Base-by-base conservation (phyloP, 257 asterid genomes). In the Solanum arcanum region DNA sequence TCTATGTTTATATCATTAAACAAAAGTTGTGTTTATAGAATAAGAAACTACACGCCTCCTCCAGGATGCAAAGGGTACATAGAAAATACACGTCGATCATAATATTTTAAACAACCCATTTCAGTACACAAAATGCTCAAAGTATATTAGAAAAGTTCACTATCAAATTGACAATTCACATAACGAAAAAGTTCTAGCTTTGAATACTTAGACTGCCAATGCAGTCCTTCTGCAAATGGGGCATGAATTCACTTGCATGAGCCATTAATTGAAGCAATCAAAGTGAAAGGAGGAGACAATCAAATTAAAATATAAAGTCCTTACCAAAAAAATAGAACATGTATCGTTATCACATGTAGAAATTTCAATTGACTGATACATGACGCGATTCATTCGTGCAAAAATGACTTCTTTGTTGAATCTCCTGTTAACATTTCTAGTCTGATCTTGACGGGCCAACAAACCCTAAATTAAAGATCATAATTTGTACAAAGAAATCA, bases 51-150 rank as follows among this genome's bases (percentile, higher is more conserved):
- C 92, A 74, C 82, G 93, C 98, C 99, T 96, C 98, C 86, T 92
- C 98, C 60, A 96, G 95, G 92, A 96, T 94, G 93, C 97, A 94
- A 39, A 96, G 94, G 31, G 98, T 96, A 89, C 98, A 96, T 69
- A 92, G 88, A 96, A 96, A 18, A 82, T 97, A 95, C 90, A 96
- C 93, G 90, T 96, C 99, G 75, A 96, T 98, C 87, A 94, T 98
- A 89, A 96, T 95, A 86, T 96, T 96, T 88, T 94, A 98, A 90
- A 95, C 99, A 33, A 96, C 95, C 95, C 64, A 16, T 56, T 56
- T 18, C 64, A 56, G n/a, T 18, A 7, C n/a, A 56, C n/a, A 56
- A 52, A 52, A 56, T 56, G 64, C n/a, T 18, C n/a, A 52, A 16
- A 16, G 7, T 52, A 18, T n/a, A 56, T 18, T 56, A 18, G 3